Conservation (phyloP, 2,329 filamentous ascomycete genomes). For the Verticillium albo-atrum region DNA sequence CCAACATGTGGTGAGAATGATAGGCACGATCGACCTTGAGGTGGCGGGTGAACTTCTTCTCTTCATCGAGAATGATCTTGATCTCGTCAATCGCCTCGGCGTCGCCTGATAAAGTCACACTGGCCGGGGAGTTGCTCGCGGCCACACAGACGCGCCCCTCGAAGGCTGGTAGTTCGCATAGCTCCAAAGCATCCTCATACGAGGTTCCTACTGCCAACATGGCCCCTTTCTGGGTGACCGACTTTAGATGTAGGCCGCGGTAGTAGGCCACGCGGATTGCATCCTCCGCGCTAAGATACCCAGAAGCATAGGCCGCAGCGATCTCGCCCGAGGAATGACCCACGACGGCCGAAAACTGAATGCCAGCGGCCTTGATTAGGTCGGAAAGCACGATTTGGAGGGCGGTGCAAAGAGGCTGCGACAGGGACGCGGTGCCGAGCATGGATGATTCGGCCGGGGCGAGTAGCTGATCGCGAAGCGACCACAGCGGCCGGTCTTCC, state of each 20-base stretch:
- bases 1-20: conserved; percentile 21
- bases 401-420: conserved; percentile 26
- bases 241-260: conserved; percentile 6
- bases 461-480: conserved; percentile 16
- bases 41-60: conserved; percentile 10
- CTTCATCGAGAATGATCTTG: not conserved
- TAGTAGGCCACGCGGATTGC: conserved; percentile 20
- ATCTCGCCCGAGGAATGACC: conserved; percentile 49
- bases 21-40: conserved; percentile 14
- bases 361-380: conserved; percentile 19
- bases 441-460: conserved; percentile 17
- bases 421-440: conserved; percentile 18
- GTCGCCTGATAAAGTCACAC: conserved; percentile 18
- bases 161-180: conserved; percentile 30
- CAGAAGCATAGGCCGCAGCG: conserved; percentile 43
- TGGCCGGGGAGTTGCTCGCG: conserved; percentile 18
- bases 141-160: conserved; percentile 9
- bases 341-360: conserved; percentile 30
- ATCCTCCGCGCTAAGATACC: conserved; percentile 21
- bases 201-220: conserved; percentile 3
- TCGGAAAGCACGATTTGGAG: conserved; percentile 23
- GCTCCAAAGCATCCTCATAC: conserved; percentile 26
- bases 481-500: conserved; percentile 21
- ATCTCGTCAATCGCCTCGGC: conserved; percentile 5
- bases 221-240: not conserved